phyloP scores from a whole-genome alignment of 495 filamentous ascomycete genomes.

The Podospora pseudoanserina region DNA sequence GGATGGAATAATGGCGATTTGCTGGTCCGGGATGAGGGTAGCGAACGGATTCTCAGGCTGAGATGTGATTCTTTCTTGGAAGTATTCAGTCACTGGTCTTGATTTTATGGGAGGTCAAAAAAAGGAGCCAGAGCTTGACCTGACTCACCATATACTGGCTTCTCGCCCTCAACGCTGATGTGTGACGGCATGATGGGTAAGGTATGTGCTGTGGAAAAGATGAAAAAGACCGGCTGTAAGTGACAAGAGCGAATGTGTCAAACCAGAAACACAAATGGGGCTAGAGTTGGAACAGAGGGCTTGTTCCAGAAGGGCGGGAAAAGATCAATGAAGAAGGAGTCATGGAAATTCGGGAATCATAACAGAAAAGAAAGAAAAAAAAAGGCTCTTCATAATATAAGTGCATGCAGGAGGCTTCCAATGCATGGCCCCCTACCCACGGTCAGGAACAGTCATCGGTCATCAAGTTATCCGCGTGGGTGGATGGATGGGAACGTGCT shows the following conservation, averaged over 20 bases:
- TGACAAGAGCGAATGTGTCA: background rate
- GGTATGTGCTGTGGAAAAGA: background rate
- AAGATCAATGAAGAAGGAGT: background rate
- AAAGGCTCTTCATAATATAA: background rate
- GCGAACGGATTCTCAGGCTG: constrained; percentile 94
- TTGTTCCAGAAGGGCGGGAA: background rate
- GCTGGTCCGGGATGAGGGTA: constrained; percentile 78
- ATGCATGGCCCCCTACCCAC: background rate
- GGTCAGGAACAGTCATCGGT: background rate
- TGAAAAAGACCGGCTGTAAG: background rate
- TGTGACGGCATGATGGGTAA: constrained; percentile 19
- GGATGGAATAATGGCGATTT: constrained; percentile 75
- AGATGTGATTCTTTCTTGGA: constrained; percentile 53
- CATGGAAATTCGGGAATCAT: background rate
- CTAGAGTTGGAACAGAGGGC: background rate
- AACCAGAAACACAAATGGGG: background rate
- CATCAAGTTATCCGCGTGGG: background rate
- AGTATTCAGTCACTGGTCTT: constrained; percentile 52
- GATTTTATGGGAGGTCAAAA: background rate
- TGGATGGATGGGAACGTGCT: constrained; percentile 5
- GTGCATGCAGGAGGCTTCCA: background rate
- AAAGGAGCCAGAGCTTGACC: background rate
- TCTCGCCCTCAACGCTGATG: constrained; percentile 15
- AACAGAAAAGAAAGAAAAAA: background rate
- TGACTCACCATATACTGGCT: constrained; percentile 43